A percentile compares a stretch with the other conserved stretches of the same genome.
phyloP scores from a whole-genome alignment of 2,329 filamentous ascomycete genomes.

The Lecanicillium sp. region DNA sequence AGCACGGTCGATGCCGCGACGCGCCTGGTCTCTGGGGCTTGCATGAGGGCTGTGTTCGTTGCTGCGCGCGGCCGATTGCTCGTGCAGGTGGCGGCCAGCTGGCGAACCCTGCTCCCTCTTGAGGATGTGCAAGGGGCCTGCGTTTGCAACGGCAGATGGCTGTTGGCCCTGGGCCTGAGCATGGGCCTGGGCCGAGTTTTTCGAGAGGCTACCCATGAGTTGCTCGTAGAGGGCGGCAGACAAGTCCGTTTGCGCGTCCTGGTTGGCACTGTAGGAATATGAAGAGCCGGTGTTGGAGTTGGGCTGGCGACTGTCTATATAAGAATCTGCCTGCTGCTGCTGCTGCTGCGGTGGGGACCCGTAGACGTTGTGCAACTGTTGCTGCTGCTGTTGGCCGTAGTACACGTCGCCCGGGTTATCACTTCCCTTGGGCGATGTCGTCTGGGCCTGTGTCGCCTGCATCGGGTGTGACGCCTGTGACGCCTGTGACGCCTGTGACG shows the following conservation, averaged over 20 bases:
- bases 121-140: constrained; percentile 39
- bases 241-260: constrained; percentile 34
- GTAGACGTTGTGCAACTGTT: constrained; percentile 15
- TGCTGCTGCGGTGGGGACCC: constrained; percentile 14
- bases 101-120: constrained; percentile 43
- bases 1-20: constrained; percentile 31
- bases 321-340: constrained; percentile 17
- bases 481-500: no score
- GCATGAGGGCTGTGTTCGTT: constrained; percentile 38
- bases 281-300: constrained; percentile 1
- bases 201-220: constrained; percentile 30
- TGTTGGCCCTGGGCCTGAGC: constrained; percentile 32
- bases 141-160: constrained; percentile 23
- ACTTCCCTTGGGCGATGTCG: constrained; percentile 40
- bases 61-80: constrained; percentile 32
- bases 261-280: constrained; percentile 21
- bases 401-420: constrained; percentile 25
- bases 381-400: constrained; percentile 26
- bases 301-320: not conserved
- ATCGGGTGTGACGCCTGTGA: no score
- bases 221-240: constrained; percentile 31
- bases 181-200: constrained; percentile 27
- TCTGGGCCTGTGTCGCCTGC: constrained; percentile 30
- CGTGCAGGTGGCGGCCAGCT: constrained; percentile 30
- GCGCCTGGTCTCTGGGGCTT: constrained; percentile 39